Evolutionary conservation across 345 rosid species (phyloP).

Genomic region (Linum lewisii): DNA sequence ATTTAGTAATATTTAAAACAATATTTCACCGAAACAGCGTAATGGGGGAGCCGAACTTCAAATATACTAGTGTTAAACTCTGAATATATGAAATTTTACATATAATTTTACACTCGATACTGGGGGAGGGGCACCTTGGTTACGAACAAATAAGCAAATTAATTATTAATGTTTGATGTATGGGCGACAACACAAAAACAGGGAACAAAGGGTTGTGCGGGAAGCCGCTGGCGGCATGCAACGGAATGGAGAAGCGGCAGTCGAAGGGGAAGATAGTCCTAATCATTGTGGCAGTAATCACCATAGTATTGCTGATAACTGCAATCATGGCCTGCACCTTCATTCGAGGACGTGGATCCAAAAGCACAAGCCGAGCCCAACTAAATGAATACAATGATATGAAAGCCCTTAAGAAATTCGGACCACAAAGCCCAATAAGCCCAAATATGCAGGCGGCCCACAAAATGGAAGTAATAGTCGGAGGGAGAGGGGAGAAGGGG

Average conservation of each 20-base stretch:
- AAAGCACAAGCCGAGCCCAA: slow-evolving; percentile 6
- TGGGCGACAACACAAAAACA: slow-evolving; percentile 11
- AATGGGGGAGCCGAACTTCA: too few species aligned
- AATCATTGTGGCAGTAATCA: slow-evolving; percentile 16
- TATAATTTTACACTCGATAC: too few species aligned
- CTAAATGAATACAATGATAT: slow-evolving; percentile 16
- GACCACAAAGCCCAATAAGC: slow-evolving; percentile 11
- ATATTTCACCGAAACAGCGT: too few species aligned
- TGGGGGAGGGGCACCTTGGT: too few species aligned
- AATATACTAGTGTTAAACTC: too few species aligned
- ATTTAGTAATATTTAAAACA: too few species aligned
- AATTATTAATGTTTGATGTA: too few species aligned
- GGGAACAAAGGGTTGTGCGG: slow-evolving; percentile 69
- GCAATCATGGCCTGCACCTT: slow-evolving; percentile 8
- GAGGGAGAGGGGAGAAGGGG: slow-evolving; percentile 15
- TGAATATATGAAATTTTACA: too few species aligned
- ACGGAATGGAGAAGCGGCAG: slow-evolving; percentile 22
- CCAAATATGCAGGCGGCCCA: not conserved
- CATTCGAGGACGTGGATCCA: slow-evolving; percentile 9
- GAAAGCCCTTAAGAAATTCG: slow-evolving; percentile 21
- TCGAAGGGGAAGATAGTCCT: slow-evolving; percentile 22
- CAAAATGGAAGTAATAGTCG: not conserved
- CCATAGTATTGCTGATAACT: slow-evolving; percentile 14
- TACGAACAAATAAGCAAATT: too few species aligned
- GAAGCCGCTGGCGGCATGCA: slow-evolving; percentile 53